Conservation (phyloP, 345 rosid species). For the Linum usitatissimum region DNA sequence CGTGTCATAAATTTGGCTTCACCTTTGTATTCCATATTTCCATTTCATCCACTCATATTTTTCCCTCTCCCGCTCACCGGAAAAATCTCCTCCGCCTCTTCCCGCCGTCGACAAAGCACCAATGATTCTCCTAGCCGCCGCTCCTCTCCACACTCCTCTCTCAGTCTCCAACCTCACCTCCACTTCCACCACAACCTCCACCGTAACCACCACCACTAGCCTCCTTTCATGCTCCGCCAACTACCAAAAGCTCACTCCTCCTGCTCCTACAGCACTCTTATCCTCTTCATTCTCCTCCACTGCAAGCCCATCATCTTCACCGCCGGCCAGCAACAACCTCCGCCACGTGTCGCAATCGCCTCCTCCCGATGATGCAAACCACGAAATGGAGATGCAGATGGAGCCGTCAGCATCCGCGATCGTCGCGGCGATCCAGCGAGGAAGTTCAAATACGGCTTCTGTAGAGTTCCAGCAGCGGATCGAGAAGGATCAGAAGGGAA, state of each 20-base stretch:
- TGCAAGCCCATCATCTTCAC: not conserved
- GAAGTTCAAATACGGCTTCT: constrained; percentile 43
- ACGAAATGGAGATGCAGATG: constrained; percentile 16
- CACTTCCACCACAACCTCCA: constrained; percentile 14
- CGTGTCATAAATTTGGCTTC: constrained; percentile 14
- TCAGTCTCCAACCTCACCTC: constrained; percentile 1
- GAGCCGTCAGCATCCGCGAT: constrained; percentile 72
- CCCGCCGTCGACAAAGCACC: not conserved
- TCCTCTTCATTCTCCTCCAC: constrained; percentile 22
- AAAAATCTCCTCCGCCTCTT: not conserved
- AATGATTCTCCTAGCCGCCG: constrained; percentile 48
- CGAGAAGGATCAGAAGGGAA: constrained; percentile 43
- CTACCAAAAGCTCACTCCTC: constrained; percentile 11
- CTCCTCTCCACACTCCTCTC: constrained; percentile 27
- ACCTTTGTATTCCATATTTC: not conserved
- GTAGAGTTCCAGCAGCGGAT: constrained; percentile 61
- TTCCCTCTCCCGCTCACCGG: not conserved
- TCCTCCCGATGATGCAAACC: constrained; percentile 22
- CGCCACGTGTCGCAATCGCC: constrained; percentile 40
- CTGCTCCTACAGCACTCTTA: constrained; percentile 15
- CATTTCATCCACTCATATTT: not conserved
- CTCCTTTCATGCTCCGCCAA: constrained; percentile 6
- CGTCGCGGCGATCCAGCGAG: constrained; percentile 52
- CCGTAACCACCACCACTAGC: constrained; percentile 2
- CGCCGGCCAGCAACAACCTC: constrained; percentile 15